Evolutionary conservation across 371 early-diverging fungal genomes (phyloP).

Genomic region (Parasitella parasitica): DNA sequence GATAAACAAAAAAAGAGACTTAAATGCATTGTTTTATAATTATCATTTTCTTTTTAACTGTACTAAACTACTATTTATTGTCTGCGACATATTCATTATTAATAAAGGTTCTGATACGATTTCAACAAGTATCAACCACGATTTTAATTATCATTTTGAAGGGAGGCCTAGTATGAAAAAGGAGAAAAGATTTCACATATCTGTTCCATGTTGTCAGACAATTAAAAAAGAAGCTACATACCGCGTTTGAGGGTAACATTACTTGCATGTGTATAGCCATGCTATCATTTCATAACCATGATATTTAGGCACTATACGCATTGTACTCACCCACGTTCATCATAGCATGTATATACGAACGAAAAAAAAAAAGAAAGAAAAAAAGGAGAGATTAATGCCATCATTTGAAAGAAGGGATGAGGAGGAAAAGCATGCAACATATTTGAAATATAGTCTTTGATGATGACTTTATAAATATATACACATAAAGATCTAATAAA

Average conservation of each 20-base stretch:
- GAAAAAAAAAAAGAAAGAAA: too few relatives aligned
- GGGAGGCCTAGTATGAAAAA: background rate
- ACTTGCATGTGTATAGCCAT: too few relatives aligned
- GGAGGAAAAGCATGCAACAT: background rate
- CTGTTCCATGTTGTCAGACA: background rate
- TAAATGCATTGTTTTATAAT: slow-evolving; percentile 41
- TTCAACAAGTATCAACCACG: background rate
- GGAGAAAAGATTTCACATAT: background rate
- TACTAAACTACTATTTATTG: slow-evolving; percentile 1
- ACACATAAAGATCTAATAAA: background rate
- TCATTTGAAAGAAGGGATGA: background rate
- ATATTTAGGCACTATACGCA: too few relatives aligned
- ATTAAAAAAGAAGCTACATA: background rate
- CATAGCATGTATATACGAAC: too few relatives aligned
- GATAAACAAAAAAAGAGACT: slow-evolving; percentile 40
- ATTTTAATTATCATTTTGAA: background rate
- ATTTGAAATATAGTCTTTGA: background rate
- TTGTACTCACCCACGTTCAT: too few relatives aligned
- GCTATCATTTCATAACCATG: too few relatives aligned
- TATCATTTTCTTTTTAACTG: background rate
- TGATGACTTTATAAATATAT: background rate
- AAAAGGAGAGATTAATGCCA: too few relatives aligned
- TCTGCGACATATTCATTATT: background rate
- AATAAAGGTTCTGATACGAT: background rate
- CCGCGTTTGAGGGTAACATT: background rate